phyloP scores from a whole-genome alignment of 2,329 filamentous ascomycete genomes.

The Apiospora hydei region DNA sequence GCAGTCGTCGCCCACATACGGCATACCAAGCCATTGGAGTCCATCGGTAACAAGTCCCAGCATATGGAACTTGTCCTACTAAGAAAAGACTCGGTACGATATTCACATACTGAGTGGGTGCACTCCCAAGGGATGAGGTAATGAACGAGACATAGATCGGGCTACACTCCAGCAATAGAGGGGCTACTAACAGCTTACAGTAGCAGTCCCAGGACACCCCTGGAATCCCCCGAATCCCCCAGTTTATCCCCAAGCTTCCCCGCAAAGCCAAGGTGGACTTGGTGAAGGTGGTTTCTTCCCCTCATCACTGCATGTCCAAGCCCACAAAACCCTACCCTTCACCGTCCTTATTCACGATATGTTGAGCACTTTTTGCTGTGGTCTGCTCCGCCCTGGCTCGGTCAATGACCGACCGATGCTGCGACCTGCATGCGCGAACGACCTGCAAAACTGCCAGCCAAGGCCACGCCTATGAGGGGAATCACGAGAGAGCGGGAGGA shows the following conservation, averaged over 20 bases:
- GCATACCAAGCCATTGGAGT: too few relatives aligned
- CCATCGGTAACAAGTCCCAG: too few relatives aligned
- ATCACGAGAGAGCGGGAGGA: background rate
- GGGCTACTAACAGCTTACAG: background rate
- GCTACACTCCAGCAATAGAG: background rate
- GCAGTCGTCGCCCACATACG: too few relatives aligned
- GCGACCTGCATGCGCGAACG: background rate
- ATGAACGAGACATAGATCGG: background rate
- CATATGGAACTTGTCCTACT: too few relatives aligned
- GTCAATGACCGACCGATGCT: background rate
- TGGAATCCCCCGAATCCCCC: background rate
- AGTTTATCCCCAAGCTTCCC: background rate
- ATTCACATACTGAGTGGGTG: too few relatives aligned
- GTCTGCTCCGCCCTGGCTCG: background rate
- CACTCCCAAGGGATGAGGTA: too few relatives aligned
- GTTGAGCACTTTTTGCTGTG: too few relatives aligned
- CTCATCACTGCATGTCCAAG: background rate
- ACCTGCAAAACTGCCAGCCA: background rate
- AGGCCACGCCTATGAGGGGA: background rate
- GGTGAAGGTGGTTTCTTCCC: background rate
- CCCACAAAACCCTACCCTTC: background rate
- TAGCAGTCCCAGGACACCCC: background rate
- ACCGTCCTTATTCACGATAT: background rate
- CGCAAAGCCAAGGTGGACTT: background rate
- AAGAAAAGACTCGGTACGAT: too few relatives aligned